Percentiles rank a stretch among this genome's conserved stretches.
phyloP scores from a whole-genome alignment of 345 rosid genomes.

The Trapa incisa region DNA sequence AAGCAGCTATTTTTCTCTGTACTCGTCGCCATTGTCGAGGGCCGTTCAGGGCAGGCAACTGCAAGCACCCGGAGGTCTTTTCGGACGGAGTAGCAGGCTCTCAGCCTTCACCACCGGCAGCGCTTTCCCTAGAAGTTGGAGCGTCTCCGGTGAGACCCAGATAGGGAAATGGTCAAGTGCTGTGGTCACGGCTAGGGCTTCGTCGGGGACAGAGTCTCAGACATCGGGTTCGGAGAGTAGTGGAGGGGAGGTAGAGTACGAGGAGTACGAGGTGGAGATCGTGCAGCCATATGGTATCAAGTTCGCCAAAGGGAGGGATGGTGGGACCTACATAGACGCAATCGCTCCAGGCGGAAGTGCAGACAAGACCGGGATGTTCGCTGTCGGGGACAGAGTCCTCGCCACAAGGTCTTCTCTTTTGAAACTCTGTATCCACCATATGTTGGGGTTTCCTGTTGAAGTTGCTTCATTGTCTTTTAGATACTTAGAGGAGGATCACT shows the following conservation, averaged over 20 bases:
- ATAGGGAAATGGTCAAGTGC: slow-evolving; percentile 20
- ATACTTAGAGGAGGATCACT: not conserved
- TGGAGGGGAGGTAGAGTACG: slow-evolving; percentile 39
- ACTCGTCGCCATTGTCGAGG: slow-evolving; percentile 40
- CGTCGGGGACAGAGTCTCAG: slow-evolving; percentile 49
- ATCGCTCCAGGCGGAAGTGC: slow-evolving; percentile 74
- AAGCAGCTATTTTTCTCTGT: slow-evolving; percentile 37
- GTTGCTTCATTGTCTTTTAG: not conserved
- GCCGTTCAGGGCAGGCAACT: slow-evolving; percentile 19
- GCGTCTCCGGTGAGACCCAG: slow-evolving; percentile 17
- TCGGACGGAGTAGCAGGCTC: not conserved
- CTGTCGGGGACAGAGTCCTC: slow-evolving; percentile 76
- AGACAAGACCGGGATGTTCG: slow-evolving; percentile 62
- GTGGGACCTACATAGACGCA: slow-evolving; percentile 86
- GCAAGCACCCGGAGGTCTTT: not conserved
- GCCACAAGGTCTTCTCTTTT: slow-evolving; percentile 69
- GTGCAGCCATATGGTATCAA: slow-evolving; percentile 73
- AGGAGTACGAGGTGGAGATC: slow-evolving; percentile 76
- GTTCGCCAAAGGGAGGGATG: slow-evolving; percentile 82
- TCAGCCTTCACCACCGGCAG: too few relatives aligned
- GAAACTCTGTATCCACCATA: not conserved
- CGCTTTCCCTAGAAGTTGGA: slow-evolving; percentile 10
- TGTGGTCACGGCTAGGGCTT: slow-evolving; percentile 35
- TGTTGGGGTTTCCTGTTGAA: not conserved
- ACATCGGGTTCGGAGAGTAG: slow-evolving; percentile 15